Evolutionary conservation across 2,329 filamentous ascomycete genomes (phyloP).

Genomic region (Dissoconium aciculare): DNA sequence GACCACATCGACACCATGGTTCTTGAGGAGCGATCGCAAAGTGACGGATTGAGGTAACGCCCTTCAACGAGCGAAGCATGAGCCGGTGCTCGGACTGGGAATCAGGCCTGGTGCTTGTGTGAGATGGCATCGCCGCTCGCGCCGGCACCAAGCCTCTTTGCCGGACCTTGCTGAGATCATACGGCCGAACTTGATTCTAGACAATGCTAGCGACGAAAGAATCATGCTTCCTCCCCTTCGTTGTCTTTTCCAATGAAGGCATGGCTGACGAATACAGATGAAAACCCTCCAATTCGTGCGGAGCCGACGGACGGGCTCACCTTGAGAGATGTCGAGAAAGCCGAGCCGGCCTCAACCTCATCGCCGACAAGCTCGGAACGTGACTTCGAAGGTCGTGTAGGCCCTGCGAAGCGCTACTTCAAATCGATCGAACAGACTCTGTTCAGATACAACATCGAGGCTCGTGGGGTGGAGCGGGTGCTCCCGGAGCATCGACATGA

Average conservation of each 20-base stretch:
- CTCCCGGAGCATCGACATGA: constrained; percentile 40
- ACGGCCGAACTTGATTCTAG: constrained; percentile 42
- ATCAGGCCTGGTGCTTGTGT: no score
- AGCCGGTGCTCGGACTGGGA: constrained; percentile 26
- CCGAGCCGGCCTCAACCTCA: constrained; percentile 4
- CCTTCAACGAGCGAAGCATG: constrained; percentile 17
- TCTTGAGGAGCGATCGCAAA: constrained; percentile 5
- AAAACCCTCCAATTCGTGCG: constrained; percentile 14
- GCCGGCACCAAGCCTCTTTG: no score
- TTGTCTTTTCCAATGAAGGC: constrained; percentile 3
- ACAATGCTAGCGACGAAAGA: constrained; percentile 38
- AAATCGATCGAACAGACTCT: constrained; percentile 28
- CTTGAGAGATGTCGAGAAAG: constrained; percentile 12
- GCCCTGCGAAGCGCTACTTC: constrained; percentile 2
- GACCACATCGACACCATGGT: constrained; percentile 10
- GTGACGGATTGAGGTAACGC: constrained; percentile 12
- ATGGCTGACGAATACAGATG: constrained; percentile 24
- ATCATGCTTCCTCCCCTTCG: constrained; percentile 32
- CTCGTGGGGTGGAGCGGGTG: constrained; percentile 46
- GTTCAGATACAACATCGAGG: constrained; percentile 41
- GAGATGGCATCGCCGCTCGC: no score
- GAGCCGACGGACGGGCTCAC: constrained; percentile 3
- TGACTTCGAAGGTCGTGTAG: neutral
- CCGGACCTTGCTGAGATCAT: constrained; percentile 33
- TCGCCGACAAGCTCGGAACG: constrained; percentile 3